phyloP scores from a whole-genome alignment of 192 early-diverging fungal species.

The Entomortierella lignicola region DNA sequence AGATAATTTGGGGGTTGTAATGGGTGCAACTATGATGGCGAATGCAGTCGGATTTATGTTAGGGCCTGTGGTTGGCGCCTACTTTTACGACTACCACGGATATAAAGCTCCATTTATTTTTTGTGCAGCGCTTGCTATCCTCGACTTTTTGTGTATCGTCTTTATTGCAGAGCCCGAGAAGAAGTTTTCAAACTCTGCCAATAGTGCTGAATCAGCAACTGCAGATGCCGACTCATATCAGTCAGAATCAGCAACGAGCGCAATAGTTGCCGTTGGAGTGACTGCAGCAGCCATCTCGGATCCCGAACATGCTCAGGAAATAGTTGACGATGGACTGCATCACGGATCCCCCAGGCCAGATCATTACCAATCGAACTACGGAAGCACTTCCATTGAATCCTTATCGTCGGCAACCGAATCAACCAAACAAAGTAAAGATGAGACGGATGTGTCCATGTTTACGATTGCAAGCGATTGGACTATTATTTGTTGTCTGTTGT shows the following conservation, averaged over 20 bases:
- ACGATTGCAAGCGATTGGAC: conserved; percentile 59
- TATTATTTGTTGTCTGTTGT: conserved; percentile 55
- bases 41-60: conserved; percentile 76
- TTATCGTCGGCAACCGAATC: neutral
- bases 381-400: conserved; percentile 5
- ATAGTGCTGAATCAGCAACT: neutral
- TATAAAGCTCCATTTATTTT: conserved; percentile 76
- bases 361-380: conserved; percentile 1
- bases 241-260: conserved; percentile 17
- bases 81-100: conserved; percentile 74
- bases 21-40: conserved; percentile 76
- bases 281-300: conserved; percentile 33
- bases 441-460: conserved; percentile 54
- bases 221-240: too few relatives aligned
- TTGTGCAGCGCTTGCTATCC: conserved; percentile 65
- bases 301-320: conserved; percentile 40
- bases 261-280: conserved; percentile 29
- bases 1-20: conserved; percentile 70
- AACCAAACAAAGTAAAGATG: neutral
- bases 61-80: conserved; percentile 76
- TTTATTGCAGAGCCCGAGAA: conserved; percentile 71
- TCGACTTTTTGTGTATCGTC: conserved; percentile 72
- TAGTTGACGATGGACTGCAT: conserved; percentile 41
- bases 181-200: neutral
- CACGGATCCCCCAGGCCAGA: neutral